Evolutionary conservation across 768 basidiomycete species (phyloP).

Genomic region (Amanita inopinata): DNA sequence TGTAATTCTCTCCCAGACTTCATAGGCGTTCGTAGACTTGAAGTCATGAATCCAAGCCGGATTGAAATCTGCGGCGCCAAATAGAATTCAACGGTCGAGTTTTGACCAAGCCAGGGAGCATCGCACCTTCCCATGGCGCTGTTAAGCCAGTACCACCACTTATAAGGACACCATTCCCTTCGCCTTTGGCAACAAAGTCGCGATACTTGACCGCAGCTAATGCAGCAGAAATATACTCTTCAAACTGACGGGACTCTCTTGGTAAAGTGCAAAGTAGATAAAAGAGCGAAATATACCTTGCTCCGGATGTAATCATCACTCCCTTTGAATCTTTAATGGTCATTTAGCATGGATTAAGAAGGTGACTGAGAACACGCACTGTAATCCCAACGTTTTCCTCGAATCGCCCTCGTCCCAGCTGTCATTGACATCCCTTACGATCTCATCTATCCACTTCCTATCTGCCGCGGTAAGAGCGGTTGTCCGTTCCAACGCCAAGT

Average conservation of each 20-base stretch:
- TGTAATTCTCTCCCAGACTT: constrained; percentile 84
- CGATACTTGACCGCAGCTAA: constrained; percentile 85
- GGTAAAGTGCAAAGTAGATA: background rate
- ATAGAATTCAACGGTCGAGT: too few species aligned
- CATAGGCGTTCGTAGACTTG: constrained; percentile 77
- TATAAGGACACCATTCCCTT: constrained; percentile 54
- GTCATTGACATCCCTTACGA: constrained; percentile 78
- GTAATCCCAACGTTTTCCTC: constrained; percentile 44
- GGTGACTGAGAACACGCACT: constrained; percentile 32
- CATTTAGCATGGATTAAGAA: background rate
- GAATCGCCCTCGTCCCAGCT: constrained; percentile 65
- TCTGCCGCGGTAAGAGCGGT: constrained; percentile 84
- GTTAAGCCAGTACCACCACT: constrained; percentile 47
- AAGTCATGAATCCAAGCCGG: constrained; percentile 84
- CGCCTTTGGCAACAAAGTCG: constrained; percentile 70
- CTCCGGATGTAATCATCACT: constrained; percentile 90
- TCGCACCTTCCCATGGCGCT: constrained; percentile 1
- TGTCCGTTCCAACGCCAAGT: constrained; percentile 69
- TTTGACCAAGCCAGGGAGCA: background rate
- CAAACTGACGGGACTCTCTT: constrained; percentile 42
- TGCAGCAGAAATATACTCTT: constrained; percentile 89
- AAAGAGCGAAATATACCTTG: constrained; percentile 40
- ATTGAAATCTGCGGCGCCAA: constrained; percentile 85
- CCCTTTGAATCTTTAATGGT: constrained; percentile 69
- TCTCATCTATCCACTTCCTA: constrained; percentile 96